Evolutionary conservation across 106 monocot genomes (phyloP).

Genomic region (Alisma plantagoaquatica): DNA sequence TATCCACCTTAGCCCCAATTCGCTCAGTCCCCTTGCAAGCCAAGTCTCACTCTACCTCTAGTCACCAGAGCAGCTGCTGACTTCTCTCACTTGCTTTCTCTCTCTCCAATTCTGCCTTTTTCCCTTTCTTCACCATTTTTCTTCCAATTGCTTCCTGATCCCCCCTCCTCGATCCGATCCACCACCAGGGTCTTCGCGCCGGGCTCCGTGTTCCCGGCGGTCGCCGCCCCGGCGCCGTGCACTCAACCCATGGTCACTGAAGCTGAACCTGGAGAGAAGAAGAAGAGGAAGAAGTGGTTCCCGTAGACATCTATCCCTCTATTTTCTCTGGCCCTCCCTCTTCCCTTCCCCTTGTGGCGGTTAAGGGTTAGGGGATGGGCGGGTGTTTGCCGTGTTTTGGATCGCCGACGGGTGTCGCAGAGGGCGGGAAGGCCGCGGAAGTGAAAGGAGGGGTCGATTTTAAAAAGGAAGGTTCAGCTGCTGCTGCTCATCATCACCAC

Average conservation of each 20-base stretch:
- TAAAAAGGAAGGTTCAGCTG: conserved; percentile 26
- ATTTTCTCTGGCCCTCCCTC: too few species aligned
- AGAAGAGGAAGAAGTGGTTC: too few species aligned
- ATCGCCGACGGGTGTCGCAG: conserved; percentile 22
- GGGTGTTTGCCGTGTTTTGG: conserved; percentile 59
- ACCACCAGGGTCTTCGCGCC: neutral
- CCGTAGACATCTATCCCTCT: too few species aligned
- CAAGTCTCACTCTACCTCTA: too few species aligned
- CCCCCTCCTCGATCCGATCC: neutral
- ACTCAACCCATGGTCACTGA: neutral
- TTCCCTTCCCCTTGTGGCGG: neutral
- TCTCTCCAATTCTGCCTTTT: too few species aligned
- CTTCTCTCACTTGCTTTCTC: conserved; percentile 5
- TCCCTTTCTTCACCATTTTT: too few species aligned
- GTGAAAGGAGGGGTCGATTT: conserved; percentile 19
- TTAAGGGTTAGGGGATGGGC: conserved; percentile 20
- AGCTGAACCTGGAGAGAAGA: neutral
- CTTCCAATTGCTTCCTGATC: too few species aligned
- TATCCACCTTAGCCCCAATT: too few species aligned
- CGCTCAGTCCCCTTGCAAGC: too few species aligned
- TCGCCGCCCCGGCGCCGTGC: neutral
- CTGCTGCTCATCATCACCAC: conserved; percentile 15
- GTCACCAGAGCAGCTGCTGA: too few species aligned
- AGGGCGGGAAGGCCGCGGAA: conserved; percentile 12
- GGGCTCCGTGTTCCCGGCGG: neutral